A percentile compares a stretch with the other conserved stretches of the same genome.
Conservation (phyloP, 345 rosid genomes). For the Linum usitatissimum region DNA sequence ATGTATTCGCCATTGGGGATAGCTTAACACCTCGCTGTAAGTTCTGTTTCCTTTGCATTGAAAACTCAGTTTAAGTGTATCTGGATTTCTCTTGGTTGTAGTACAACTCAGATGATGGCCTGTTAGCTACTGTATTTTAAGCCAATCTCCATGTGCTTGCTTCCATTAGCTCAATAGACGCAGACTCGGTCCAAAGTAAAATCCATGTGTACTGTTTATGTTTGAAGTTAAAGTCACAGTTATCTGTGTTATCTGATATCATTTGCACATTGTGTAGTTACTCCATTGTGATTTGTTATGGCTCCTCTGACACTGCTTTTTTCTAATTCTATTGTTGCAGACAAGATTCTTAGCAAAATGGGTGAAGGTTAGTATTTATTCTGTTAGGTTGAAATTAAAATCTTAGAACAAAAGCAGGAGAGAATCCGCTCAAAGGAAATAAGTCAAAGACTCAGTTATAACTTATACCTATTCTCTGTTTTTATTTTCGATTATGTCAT, state of each 20-base stretch:
- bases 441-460: too few relatives aligned
- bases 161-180: too few relatives aligned
- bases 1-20: constrained; percentile 56
- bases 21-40: constrained; percentile 57
- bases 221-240: too few relatives aligned
- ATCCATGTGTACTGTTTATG: too few relatives aligned
- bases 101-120: not conserved
- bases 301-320: constrained; percentile 8
- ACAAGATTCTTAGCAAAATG: constrained; percentile 70
- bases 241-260: too few relatives aligned
- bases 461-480: too few relatives aligned
- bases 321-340: constrained; percentile 30
- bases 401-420: too few relatives aligned
- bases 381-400: not conserved
- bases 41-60: not conserved
- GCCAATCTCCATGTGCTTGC: too few relatives aligned
- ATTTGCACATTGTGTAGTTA: not conserved
- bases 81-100: not conserved
- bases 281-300: constrained; percentile 12
- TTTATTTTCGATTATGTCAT: too few relatives aligned
- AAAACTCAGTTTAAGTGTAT: not conserved
- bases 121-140: not conserved
- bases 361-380: constrained; percentile 55
- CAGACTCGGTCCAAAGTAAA: too few relatives aligned
- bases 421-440: too few relatives aligned